A percentile compares a stretch with the other conserved stretches of the same genome.
Conservation (phyloP, 192 early-diverging fungal species). For the Rhizoclosmatium sp. region DNA sequence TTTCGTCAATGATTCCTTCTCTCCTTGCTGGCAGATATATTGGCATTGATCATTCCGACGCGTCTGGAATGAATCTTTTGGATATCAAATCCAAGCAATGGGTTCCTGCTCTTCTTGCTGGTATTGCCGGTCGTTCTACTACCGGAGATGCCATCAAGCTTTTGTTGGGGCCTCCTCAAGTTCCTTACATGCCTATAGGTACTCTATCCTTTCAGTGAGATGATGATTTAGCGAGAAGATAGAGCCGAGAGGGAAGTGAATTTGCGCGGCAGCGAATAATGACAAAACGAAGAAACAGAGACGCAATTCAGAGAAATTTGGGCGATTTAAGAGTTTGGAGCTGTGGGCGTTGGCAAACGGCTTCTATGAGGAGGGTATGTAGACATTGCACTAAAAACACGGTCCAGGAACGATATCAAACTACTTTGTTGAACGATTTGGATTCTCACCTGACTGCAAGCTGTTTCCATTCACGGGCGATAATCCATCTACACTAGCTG, state of each 20-base stretch:
- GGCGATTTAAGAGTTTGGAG: too few relatives aligned
- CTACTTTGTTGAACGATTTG: conserved; percentile 75
- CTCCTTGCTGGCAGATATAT: conserved; percentile 65
- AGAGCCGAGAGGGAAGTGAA: too few relatives aligned
- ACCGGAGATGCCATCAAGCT: conserved; percentile 40
- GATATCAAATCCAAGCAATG: conserved; percentile 67
- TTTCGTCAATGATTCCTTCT: conserved; percentile 76
- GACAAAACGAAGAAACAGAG: too few relatives aligned
- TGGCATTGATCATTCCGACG: conserved; percentile 76
- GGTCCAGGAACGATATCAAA: conserved; percentile 57
- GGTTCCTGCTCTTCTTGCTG: conserved; percentile 57
- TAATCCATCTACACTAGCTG: conserved; percentile 76
- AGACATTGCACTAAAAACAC: too few relatives aligned
- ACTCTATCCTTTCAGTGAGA: background rate
- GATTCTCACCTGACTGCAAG: conserved; percentile 54
- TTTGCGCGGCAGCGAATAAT: too few relatives aligned
- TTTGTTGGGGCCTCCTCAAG: conserved; percentile 57
- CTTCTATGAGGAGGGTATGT: too few relatives aligned
- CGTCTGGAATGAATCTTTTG: conserved; percentile 83
- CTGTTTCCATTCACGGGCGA: conserved; percentile 60
- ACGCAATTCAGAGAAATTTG: too few relatives aligned
- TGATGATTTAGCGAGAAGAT: too few relatives aligned
- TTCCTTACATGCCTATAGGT: conserved; percentile 39
- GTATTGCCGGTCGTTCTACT: conserved; percentile 44
- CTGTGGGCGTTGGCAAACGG: too few relatives aligned